phyloP scores from a whole-genome alignment of 352 stramenopile genomes.

The Peronospora farinosa region DNA sequence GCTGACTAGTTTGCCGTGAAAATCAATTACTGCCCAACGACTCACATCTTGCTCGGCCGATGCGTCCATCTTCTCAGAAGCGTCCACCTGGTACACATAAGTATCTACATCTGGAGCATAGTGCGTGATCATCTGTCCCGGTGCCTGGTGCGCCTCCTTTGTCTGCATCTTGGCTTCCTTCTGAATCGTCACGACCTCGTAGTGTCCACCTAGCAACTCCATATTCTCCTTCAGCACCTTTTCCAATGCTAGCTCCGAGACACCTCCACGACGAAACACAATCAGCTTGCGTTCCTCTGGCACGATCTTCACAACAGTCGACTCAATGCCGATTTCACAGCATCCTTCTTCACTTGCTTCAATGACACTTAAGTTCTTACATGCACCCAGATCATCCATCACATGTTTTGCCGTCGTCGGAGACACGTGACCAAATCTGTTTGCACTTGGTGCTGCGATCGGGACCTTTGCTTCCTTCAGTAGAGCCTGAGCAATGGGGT shows the following conservation, averaged over 20 bases:
- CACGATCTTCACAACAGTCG: slow-evolving; percentile 89
- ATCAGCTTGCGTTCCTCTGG: slow-evolving; percentile 69
- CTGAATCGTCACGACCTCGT: slow-evolving; percentile 64
- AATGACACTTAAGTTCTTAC: slow-evolving; percentile 85
- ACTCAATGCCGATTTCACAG: slow-evolving; percentile 92
- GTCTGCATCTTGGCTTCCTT: slow-evolving; percentile 59
- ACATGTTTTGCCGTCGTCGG: slow-evolving; percentile 95
- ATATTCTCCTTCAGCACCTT: slow-evolving; percentile 49
- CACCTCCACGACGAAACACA: slow-evolving; percentile 82
- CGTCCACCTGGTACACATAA: slow-evolving; percentile 64
- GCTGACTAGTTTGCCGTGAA: slow-evolving; percentile 42
- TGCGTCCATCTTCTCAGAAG: slow-evolving; percentile 31
- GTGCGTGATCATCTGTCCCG: slow-evolving; percentile 95
- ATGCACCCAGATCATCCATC: slow-evolving; percentile 92
- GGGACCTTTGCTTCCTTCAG: slow-evolving; percentile 88
- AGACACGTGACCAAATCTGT: slow-evolving; percentile 98
- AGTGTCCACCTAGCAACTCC: slow-evolving; percentile 31
- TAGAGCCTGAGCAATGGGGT: slow-evolving; percentile 89
- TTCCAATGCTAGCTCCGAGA: slow-evolving; percentile 66
- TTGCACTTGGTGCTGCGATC: slow-evolving; percentile 96
- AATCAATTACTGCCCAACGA: slow-evolving; percentile 79
- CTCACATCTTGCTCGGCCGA: slow-evolving; percentile 27
- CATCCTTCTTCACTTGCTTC: slow-evolving; percentile 46
- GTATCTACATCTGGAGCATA: slow-evolving; percentile 95
- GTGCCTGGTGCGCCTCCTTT: slow-evolving; percentile 81